Percentiles rank a stretch among this genome's conserved stretches.
phyloP scores from a whole-genome alignment of 208 protist genomes.

The Angomonas deanei region DNA sequence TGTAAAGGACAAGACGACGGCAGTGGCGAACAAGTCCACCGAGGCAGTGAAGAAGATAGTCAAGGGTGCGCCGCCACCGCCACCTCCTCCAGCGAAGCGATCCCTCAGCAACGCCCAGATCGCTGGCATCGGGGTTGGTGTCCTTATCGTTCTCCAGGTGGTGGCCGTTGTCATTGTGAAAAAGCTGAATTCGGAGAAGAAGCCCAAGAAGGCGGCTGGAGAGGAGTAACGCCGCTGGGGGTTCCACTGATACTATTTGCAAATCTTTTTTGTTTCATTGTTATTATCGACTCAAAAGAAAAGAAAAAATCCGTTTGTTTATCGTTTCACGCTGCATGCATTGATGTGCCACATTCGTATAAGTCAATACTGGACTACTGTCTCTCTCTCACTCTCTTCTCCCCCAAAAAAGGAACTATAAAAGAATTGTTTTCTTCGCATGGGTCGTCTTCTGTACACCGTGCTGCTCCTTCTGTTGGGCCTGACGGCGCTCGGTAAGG shows the following conservation, averaged over 20 bases:
- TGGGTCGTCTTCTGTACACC: too few relatives aligned
- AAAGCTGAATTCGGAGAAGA: neutral
- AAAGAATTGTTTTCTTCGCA: too few relatives aligned
- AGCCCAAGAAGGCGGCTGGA: neutral
- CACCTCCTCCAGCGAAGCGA: neutral
- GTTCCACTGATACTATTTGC: too few relatives aligned
- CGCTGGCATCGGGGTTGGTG: neutral
- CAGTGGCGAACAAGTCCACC: conserved; percentile 1
- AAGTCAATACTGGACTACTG: too few relatives aligned
- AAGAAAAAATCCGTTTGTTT: neutral
- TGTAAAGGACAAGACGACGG: neutral
- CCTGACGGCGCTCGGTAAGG: too few relatives aligned
- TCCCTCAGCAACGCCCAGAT: neutral
- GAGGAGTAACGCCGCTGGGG: too few relatives aligned
- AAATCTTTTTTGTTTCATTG: too few relatives aligned
- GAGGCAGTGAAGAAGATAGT: conserved; percentile 3
- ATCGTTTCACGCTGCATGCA: neutral
- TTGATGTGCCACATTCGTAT: too few relatives aligned
- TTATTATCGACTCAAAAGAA: too few relatives aligned
- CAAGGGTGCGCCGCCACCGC: neutral
- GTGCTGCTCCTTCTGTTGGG: too few relatives aligned
- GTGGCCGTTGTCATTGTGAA: neutral
- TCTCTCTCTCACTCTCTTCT: too few relatives aligned
- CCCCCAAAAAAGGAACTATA: too few relatives aligned
- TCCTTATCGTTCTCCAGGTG: neutral